Conservation (phyloP, 192 early-diverging fungal genomes). For the Linnemannia exigua region DNA sequence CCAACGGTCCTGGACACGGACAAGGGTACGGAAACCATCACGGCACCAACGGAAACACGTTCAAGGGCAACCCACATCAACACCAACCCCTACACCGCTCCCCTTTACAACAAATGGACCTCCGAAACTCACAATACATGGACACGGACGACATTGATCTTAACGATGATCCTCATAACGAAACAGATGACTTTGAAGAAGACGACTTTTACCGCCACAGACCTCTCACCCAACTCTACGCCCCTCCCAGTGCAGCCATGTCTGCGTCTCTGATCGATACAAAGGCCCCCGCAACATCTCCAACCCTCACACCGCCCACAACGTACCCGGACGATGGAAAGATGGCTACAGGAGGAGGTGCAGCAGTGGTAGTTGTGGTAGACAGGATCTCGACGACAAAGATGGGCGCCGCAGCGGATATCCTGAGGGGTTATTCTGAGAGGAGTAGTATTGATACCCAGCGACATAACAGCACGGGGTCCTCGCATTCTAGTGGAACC, state of each 20-base stretch:
- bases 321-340: slow-evolving; percentile 28
- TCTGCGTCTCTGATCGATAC: slow-evolving; percentile 19
- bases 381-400: slow-evolving; percentile 20
- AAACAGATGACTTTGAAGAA: neutral
- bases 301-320: slow-evolving; percentile 33
- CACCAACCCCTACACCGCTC: slow-evolving; percentile 22
- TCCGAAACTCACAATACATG: neutral
- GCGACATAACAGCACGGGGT: slow-evolving; percentile 38
- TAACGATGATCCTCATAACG: neutral
- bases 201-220: slow-evolving; percentile 21
- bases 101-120: slow-evolving; percentile 5
- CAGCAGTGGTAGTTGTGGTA: neutral
- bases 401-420: slow-evolving; percentile 37
- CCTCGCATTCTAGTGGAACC: slow-evolving; percentile 44
- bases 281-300: slow-evolving; percentile 37
- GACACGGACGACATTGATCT: neutral
- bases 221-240: slow-evolving; percentile 27
- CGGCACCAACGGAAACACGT: neutral
- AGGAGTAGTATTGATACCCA: slow-evolving; percentile 30
- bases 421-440: slow-evolving; percentile 33
- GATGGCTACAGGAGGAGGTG: neutral
- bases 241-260: slow-evolving; percentile 42
- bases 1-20: neutral
- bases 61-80: neutral
- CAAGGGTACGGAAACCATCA: neutral